Evolutionary conservation across 108 stramenopile species (phyloP).

Genomic region (Skeletonema grethae): DNA sequence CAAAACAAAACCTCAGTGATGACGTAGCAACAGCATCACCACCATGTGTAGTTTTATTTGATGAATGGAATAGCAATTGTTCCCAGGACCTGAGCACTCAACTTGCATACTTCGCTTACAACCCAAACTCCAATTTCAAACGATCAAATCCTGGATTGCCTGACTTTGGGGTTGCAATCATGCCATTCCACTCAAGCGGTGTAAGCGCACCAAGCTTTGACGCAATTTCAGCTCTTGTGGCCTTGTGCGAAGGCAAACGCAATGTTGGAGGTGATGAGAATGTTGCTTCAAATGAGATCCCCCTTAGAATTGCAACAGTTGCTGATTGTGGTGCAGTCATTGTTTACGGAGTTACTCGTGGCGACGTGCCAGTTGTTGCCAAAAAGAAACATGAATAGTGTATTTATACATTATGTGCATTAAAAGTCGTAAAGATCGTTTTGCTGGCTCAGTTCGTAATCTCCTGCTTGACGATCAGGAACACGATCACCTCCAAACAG

Average conservation of each 20-base stretch:
- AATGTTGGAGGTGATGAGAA: conserved; percentile 14
- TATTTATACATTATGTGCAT: conserved; percentile 4
- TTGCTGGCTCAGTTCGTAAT: conserved; percentile 41
- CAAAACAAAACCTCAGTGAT: conserved; percentile 16
- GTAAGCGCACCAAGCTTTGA: conserved; percentile 32
- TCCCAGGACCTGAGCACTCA: conserved; percentile 2
- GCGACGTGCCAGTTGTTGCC: conserved; percentile 53
- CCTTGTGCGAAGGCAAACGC: conserved; percentile 31
- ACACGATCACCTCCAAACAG: conserved; percentile 63
- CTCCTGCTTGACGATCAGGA: conserved; percentile 20
- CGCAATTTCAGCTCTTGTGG: conserved; percentile 30
- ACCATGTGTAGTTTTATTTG: conserved; percentile 39
- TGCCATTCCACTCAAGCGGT: conserved; percentile 47
- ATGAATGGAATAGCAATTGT: background rate
- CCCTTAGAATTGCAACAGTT: conserved; percentile 70
- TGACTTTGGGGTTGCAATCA: conserved; percentile 68
- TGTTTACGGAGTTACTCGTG: conserved; percentile 74
- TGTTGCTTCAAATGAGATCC: conserved; percentile 40
- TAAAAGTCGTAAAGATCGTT: conserved; percentile 20
- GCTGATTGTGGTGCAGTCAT: conserved; percentile 80
- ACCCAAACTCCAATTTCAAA: conserved; percentile 67
- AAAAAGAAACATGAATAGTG: background rate
- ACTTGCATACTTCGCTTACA: conserved; percentile 76
- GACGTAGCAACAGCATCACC: conserved; percentile 52
- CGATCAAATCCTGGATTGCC: conserved; percentile 77